phyloP scores from a whole-genome alignment of 805 yeast genomes.

The Candida tallmaniae region DNA sequence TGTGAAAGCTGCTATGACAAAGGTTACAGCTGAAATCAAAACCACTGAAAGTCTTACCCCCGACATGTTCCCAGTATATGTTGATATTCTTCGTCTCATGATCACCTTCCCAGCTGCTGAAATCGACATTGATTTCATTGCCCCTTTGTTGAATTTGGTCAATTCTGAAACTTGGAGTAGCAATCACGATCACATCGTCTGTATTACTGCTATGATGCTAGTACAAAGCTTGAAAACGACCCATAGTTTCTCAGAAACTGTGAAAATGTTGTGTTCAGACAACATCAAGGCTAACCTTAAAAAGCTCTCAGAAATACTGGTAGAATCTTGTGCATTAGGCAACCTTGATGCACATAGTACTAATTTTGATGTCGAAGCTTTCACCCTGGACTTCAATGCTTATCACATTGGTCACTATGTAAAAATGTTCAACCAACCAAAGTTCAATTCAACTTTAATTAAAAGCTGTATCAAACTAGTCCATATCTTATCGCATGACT shows the following conservation, averaged over 20 bases:
- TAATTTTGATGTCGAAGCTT: too few species aligned
- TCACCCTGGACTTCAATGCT: background rate
- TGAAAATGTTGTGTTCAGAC: background rate
- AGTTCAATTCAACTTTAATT: too few species aligned
- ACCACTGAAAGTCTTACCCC: slow-evolving; percentile 1
- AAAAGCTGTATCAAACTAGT: too few species aligned
- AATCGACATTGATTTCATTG: background rate
- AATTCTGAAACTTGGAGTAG: background rate
- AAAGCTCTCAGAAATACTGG: too few species aligned
- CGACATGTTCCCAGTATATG: slow-evolving; percentile 5
- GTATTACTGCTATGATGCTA: background rate
- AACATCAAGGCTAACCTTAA: too few species aligned
- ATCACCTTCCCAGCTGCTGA: slow-evolving; percentile 4
- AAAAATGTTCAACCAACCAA: background rate
- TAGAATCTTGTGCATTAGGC: background rate
- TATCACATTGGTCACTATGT: background rate
- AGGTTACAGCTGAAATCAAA: slow-evolving; percentile 7
- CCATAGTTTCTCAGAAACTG: background rate
- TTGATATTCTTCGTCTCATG: slow-evolving; percentile 9
- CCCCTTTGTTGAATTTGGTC: slow-evolving; percentile 1
- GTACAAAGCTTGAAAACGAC: background rate
- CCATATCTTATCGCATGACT: too few species aligned
- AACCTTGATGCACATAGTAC: background rate
- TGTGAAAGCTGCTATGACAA: slow-evolving; percentile 3
- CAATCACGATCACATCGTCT: background rate